Evolutionary conservation across 495 filamentous ascomycete species (phyloP), one percentile per base, ranked within the genome.

Genomic region (Elaphomyces granulatus): DNA sequence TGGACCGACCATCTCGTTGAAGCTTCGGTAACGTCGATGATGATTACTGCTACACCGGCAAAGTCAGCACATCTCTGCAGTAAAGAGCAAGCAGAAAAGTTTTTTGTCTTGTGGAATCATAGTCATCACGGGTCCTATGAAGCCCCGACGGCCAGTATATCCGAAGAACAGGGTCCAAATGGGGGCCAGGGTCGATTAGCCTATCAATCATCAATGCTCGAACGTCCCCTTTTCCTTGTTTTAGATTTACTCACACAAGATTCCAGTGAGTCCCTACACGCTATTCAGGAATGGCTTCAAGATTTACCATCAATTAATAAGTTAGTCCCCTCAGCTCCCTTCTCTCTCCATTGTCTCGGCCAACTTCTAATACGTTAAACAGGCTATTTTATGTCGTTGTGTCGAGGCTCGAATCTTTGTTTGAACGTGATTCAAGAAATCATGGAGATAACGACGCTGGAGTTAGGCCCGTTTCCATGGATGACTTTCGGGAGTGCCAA

Each of bases 281-380:
- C 79, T 39, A 75, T 83, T 15, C 75, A 81, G 44, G 75, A 71
- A 31, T 98, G 90, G 90, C 62, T 98, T 6, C 78, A 81, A 48
- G 82, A 72, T 34, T 62, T 92, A 14, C 61, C 78, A 34, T 61
- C 62, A 8, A 59, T 68, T 30, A 51, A 63, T 20, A 60, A 52
- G 64, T 66, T 46, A 59, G 57, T 40, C 6, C 2, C 3, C 26
- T 19, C 12, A 20, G 10, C 15, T 28, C 16, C n/a, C 3, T 10
- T 10, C 8, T 36, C 17, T 14, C 17, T 14, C 10, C 14, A 17
- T 19, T 30, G 32, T n/a, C 49, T 54, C 49, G 56, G 20, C n/a
- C 30, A 36, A 36, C 15, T 14, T n/a, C n/a, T 20, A n/a, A n/a
- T n/a, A n/a, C n/a, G n/a, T n/a, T n/a, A n/a, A 12, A 28, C 23